phyloP scores from a whole-genome alignment of 179 eudicot species.

The Vitellaria paradoxa region DNA sequence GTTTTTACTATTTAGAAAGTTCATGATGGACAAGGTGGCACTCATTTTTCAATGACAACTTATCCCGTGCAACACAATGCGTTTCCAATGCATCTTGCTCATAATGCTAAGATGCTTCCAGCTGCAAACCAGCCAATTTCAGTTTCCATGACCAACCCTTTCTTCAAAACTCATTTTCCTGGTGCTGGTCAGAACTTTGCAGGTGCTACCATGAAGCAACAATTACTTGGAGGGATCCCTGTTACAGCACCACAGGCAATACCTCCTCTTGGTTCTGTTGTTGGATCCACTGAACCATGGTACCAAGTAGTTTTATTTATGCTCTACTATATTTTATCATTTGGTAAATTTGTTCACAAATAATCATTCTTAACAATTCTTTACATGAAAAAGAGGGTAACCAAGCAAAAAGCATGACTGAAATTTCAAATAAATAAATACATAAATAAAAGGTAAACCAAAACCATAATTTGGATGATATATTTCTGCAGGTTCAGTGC shows the following conservation, averaged over 20 bases:
- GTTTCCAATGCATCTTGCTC: constrained; percentile 11
- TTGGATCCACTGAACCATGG: constrained; percentile 34
- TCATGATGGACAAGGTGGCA: constrained; percentile 17
- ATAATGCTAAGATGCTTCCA: constrained; percentile 17
- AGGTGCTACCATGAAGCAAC: constrained; percentile 30
- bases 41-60: constrained; percentile 18
- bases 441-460: not conserved
- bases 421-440: not conserved
- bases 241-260: constrained; percentile 22
- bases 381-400: not conserved
- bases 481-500: constrained; percentile 32
- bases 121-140: constrained; percentile 18
- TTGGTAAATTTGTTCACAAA: not conserved
- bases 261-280: constrained; percentile 25
- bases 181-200: constrained; percentile 32
- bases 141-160: constrained; percentile 24
- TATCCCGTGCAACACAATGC: constrained; percentile 23
- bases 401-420: not conserved
- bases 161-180: constrained; percentile 26
- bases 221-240: constrained; percentile 28
- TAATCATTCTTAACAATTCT: not conserved
- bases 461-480: not conserved
- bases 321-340: not conserved
- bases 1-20: constrained; percentile 14
- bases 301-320: constrained; percentile 8